Conservation (phyloP, 2,329 filamentous ascomycete species). For the Myriosclerotinia scirpicola region DNA sequence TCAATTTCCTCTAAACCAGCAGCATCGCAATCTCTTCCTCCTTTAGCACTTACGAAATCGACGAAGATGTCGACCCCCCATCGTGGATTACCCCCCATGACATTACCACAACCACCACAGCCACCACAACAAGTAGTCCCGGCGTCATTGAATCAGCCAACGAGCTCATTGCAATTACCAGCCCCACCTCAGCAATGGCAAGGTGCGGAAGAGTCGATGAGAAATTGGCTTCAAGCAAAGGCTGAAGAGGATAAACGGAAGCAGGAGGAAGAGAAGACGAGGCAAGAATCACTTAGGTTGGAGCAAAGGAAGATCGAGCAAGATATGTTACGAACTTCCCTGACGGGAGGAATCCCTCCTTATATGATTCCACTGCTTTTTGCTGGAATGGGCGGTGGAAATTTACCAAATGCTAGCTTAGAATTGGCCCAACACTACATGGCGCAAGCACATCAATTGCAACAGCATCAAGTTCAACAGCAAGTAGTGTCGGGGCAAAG, state of each 20-base stretch:
- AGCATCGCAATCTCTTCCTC: conserved; percentile 39
- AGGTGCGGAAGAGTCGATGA: conserved; percentile 68
- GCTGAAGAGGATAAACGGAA: conserved; percentile 70
- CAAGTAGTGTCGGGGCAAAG: conserved; percentile 50
- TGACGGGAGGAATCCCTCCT: conserved; percentile 70
- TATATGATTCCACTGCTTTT: conserved; percentile 75
- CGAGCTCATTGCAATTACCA: conserved; percentile 54
- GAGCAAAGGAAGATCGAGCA: conserved; percentile 73
- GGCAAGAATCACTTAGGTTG: conserved; percentile 62
- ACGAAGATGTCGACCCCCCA: conserved; percentile 67
- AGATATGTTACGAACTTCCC: conserved; percentile 67
- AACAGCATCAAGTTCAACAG: conserved; percentile 42
- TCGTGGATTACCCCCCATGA: conserved; percentile 69
- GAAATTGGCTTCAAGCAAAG: conserved; percentile 68
- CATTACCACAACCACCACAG: conserved; percentile 48
- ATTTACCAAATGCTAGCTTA: conserved; percentile 58
- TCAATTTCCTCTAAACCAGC: conserved; percentile 37
- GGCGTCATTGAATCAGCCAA: conserved; percentile 43
- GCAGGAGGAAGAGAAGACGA: conserved; percentile 71
- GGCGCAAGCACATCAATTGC: conserved; percentile 51
- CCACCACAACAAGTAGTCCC: conserved; percentile 30
- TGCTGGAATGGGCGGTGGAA: conserved; percentile 66
- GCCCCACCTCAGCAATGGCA: conserved; percentile 65
- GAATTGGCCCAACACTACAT: conserved; percentile 71
- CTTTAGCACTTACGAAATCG: conserved; percentile 43